phyloP scores from a whole-genome alignment of 2,329 filamentous ascomycete genomes.

The Podosphaera aphanis region DNA sequence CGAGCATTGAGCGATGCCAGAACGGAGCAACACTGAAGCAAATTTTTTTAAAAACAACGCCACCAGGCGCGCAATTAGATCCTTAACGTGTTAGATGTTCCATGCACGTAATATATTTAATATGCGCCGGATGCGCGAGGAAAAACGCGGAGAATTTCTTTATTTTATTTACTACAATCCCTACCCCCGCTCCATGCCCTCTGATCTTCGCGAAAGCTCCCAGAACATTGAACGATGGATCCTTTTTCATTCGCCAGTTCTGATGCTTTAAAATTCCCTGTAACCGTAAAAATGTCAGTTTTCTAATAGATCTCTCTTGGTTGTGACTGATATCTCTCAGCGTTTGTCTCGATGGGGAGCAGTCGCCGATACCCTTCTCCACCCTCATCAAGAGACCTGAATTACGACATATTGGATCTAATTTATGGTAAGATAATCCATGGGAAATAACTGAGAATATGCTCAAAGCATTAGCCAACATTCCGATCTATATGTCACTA shows the following conservation, averaged over 20 bases:
- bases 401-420: constrained; percentile 69
- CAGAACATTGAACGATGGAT: constrained; percentile 38
- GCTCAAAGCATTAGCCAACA: constrained; percentile 28
- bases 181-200: too few relatives aligned
- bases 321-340: constrained; percentile 21
- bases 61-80: too few relatives aligned
- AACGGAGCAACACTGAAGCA: too few relatives aligned
- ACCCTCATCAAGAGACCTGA: constrained; percentile 57
- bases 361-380: constrained; percentile 52
- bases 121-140: too few relatives aligned
- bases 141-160: too few relatives aligned
- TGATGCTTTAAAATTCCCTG: constrained; percentile 53
- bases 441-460: neutral
- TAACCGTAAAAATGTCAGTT: constrained; percentile 38
- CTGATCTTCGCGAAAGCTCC: neutral
- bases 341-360: constrained; percentile 55
- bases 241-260: constrained; percentile 89
- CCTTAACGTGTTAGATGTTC: too few relatives aligned
- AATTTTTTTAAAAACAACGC: too few relatives aligned
- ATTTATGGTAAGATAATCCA: constrained; percentile 36
- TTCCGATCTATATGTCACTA: constrained; percentile 82
- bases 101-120: too few relatives aligned
- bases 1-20: too few relatives aligned
- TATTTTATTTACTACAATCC: too few relatives aligned
- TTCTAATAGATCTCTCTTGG: neutral